A percentile compares a stretch with the other conserved stretches of the same genome.
Conservation (phyloP, 164 flowering plant species). For the Tetrastigma voinierianum region DNA sequence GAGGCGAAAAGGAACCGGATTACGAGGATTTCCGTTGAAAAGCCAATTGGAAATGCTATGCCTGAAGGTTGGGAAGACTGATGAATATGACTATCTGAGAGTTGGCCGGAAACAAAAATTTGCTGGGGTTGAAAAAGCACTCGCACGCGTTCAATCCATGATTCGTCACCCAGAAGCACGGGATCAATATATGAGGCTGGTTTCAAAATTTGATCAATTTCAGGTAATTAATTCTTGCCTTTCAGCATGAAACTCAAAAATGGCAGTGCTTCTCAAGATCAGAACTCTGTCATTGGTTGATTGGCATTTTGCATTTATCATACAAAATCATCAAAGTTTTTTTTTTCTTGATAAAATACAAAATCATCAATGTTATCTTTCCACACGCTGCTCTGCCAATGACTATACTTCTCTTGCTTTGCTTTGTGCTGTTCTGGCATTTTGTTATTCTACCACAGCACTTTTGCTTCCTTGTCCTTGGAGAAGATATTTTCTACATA, state of each 20-base stretch:
- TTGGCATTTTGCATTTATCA: too few relatives aligned
- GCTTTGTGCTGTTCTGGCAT: too few relatives aligned
- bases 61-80: constrained; percentile 35
- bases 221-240: constrained; percentile 30
- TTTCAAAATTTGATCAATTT: constrained; percentile 34
- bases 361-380: too few relatives aligned
- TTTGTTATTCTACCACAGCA: too few relatives aligned
- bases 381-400: too few relatives aligned
- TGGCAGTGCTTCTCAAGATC: too few relatives aligned
- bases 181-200: constrained; percentile 75
- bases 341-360: too few relatives aligned
- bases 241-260: neutral
- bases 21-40: constrained; percentile 58
- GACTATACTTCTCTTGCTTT: too few relatives aligned
- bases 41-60: constrained; percentile 16
- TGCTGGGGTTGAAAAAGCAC: constrained; percentile 64
- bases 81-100: constrained; percentile 75
- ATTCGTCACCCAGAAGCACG: constrained; percentile 78
- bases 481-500: too few relatives aligned
- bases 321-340: too few relatives aligned
- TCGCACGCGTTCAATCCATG: constrained; percentile 82
- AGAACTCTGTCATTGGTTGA: too few relatives aligned
- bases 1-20: constrained; percentile 77
- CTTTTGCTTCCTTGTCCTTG: too few relatives aligned
- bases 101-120: constrained; percentile 62